phyloP scores from a whole-genome alignment of 345 rosid genomes.

The Linum trigynum region DNA sequence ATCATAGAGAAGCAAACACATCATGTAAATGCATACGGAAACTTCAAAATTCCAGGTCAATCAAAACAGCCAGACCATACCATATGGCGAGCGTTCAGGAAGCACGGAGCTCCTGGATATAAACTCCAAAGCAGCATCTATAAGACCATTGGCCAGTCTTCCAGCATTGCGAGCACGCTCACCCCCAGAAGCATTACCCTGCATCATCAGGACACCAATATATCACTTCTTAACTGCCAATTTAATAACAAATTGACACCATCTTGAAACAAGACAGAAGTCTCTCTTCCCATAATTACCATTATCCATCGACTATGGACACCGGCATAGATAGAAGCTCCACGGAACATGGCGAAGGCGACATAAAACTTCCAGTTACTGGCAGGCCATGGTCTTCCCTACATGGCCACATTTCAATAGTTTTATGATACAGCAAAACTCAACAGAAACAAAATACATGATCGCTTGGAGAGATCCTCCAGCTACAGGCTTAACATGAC shows the following conservation, averaged over 20 bases:
- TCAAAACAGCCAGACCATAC: conserved; percentile 24
- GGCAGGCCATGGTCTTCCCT: conserved; percentile 91
- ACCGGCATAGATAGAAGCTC: conserved; percentile 69
- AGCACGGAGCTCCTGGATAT: conserved; percentile 53
- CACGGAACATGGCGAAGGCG: conserved; percentile 86
- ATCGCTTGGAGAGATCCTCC: background rate
- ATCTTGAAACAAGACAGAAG: background rate
- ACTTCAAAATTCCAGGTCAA: background rate
- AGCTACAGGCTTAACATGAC: background rate
- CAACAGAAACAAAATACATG: background rate
- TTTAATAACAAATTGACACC: background rate
- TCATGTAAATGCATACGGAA: conserved; percentile 1
- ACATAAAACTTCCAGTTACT: conserved; percentile 83
- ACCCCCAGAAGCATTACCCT: conserved; percentile 98
- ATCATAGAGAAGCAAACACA: conserved; percentile 5
- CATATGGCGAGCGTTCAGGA: conserved; percentile 61
- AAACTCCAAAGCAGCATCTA: conserved; percentile 54
- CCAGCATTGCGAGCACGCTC: conserved; percentile 67
- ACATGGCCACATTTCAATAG: conserved; percentile 19
- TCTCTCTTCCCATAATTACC: conserved; percentile 36
- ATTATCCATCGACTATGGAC: conserved; percentile 74
- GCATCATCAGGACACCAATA: conserved; percentile 16
- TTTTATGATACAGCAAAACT: background rate
- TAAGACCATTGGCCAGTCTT: conserved; percentile 42
- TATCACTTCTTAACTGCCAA: background rate